Base-by-base conservation (phyloP, 257 asterid genomes). In the Phtheirospermum japonicum region DNA sequence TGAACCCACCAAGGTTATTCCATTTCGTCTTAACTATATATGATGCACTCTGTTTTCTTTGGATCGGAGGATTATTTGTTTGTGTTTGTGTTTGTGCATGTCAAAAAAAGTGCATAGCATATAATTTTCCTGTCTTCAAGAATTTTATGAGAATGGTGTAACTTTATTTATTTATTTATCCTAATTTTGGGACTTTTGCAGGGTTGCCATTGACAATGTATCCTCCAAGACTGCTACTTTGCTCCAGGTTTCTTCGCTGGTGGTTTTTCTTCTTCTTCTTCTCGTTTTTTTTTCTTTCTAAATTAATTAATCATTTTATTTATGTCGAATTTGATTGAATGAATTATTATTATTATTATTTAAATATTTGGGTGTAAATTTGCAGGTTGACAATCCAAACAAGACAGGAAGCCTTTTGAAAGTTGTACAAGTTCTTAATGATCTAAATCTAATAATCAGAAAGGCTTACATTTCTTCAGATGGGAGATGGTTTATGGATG, bases 401-500 rank as follows among this genome's bases (percentile, higher is more conserved):
- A 84, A 80, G 84, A 76, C 83, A 59, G 98, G 97, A 65, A 84
- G 98, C 73, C 75, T 91, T 48, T 72, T 91, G 79, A 89, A 88
- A 58, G 98, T 91, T 39, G 93, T 85, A 16, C 95, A 88, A 73
- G 98, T 86, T 77, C 90, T 91, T 63, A 78, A 82, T 73, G 97
- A 91, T 83, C 66, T 88, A 83, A 81, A 84, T 78, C 79, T 88
- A 69, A 75, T 84, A 26, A 77, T 88, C 54, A 83, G 49, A 61
- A 81, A 88, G 72, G 98, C 98, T 63, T 91, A 91, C 79, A 91
- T 91, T 77, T 79, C 95, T 69, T 91, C 97, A 4, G 98, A 91
- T 76, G 98, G 95, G 10, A 96, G 70, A 60, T 91, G 98, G 96
- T 91, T 91, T 67, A 91, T 88, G 96, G 98, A 91, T 83, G 97